Percentiles rank a stretch among this genome's conserved stretches.
Conservation (phyloP, 148 eudicot genomes). For the Hydrangea macrophylla region DNA sequence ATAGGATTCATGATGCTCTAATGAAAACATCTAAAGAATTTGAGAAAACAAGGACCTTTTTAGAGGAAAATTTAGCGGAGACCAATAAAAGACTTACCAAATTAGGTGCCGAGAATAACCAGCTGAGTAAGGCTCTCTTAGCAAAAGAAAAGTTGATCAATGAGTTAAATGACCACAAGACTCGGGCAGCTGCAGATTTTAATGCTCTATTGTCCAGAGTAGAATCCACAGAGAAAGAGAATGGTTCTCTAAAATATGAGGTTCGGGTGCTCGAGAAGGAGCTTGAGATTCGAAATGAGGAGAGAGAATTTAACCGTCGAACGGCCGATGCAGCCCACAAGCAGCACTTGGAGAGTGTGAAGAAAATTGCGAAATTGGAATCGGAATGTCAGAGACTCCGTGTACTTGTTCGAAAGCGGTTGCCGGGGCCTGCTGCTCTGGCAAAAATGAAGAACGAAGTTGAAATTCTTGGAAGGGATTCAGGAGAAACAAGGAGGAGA, state of each 20-base stretch:
- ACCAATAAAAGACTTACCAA: slow-evolving; percentile 37
- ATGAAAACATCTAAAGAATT: slow-evolving; percentile 54
- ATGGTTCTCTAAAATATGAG: slow-evolving; percentile 74
- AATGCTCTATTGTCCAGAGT: slow-evolving; percentile 43
- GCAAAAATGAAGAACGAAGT: slow-evolving; percentile 89
- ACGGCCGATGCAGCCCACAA: slow-evolving; percentile 64
- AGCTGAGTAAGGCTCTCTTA: slow-evolving; percentile 44
- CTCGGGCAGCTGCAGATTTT: slow-evolving; percentile 43
- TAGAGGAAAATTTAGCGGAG: slow-evolving; percentile 55
- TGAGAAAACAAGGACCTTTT: slow-evolving; percentile 35
- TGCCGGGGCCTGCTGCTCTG: slow-evolving; percentile 87
- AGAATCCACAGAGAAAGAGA: slow-evolving; percentile 61
- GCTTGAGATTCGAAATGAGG: slow-evolving; percentile 80
- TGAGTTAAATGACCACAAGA: slow-evolving; percentile 40
- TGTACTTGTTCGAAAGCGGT: slow-evolving; percentile 64
- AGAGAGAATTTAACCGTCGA: slow-evolving; percentile 67
- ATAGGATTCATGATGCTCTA: slow-evolving; percentile 72
- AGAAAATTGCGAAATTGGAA: slow-evolving; percentile 77
- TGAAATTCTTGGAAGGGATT: slow-evolving; percentile 42
- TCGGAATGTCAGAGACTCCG: slow-evolving; percentile 88
- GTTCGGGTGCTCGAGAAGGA: slow-evolving; percentile 81
- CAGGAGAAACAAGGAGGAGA: slow-evolving; percentile 41
- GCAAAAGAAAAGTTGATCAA: slow-evolving; percentile 61
- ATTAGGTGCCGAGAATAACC: slow-evolving; percentile 48
- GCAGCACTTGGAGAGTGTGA: slow-evolving; percentile 69